These are phyloP conservation scores for Lathyrus tuberosus DNA, from an alignment of 306 rosid species.

Conservation along the genomic window DNA sequence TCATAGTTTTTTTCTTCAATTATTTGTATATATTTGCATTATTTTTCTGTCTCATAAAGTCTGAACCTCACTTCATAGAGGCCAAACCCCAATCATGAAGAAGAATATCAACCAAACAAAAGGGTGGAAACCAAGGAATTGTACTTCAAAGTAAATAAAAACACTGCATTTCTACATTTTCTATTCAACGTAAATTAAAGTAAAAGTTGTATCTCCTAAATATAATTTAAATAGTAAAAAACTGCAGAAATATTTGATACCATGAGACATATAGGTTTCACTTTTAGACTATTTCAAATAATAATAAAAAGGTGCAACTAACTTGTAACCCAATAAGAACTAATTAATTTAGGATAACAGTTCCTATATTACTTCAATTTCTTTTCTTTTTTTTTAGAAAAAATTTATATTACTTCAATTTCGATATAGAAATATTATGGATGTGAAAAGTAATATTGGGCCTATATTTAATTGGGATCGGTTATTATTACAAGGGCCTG, in stretches of 20 bases:
- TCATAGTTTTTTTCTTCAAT: too few species aligned
- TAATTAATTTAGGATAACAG: too few species aligned
- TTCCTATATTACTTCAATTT: too few species aligned
- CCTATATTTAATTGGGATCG: background rate
- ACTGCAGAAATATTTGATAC: too few species aligned
- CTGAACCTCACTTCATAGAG: background rate
- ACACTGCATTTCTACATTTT: background rate
- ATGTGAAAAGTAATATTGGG: background rate
- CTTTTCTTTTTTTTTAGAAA: too few species aligned
- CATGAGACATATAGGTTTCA: too few species aligned
- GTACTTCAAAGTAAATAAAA: background rate
- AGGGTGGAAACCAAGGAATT: background rate
- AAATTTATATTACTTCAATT: too few species aligned
- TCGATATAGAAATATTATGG: background rate
- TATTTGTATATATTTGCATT: background rate
- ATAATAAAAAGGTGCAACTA: background rate
- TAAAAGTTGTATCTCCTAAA: too few species aligned
- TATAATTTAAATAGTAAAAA: too few species aligned
- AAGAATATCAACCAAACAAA: background rate
- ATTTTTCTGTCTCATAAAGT: background rate
- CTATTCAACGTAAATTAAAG: background rate
- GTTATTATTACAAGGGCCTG: slow-evolving; percentile 2
- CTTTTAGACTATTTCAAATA: too few species aligned
- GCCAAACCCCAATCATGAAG: background rate
- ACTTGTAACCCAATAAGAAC: background rate